These are phyloP conservation scores for Pinus albicaulis DNA, from an alignment of 75 land plant genomes.

Conservation along the genomic window DNA sequence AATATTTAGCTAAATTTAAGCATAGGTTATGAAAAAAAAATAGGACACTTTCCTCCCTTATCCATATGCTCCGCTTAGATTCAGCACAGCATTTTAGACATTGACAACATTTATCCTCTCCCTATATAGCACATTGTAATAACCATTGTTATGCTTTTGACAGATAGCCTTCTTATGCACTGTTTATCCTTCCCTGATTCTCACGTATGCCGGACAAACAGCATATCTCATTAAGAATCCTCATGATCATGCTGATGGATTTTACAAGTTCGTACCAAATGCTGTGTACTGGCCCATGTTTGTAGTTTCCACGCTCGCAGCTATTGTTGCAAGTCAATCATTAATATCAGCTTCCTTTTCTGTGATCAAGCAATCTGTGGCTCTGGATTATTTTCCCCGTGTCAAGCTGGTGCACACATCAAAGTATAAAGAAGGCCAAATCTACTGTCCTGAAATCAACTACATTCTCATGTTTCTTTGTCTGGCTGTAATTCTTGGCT, in stretches of 20 bases:
- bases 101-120: not conserved
- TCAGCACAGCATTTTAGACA: not conserved
- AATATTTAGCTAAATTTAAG: no score
- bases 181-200: conserved; percentile 60
- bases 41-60: no score
- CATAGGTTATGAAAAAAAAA: no score
- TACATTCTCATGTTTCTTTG: conserved; percentile 51
- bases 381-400: conserved; percentile 55
- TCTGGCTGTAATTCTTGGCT: conserved; percentile 28
- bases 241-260: conserved; percentile 48
- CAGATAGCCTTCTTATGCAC: conserved; percentile 59
- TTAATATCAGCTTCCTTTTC: conserved; percentile 80
- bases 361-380: conserved; percentile 62
- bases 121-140: no score
- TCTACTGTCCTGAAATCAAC: conserved; percentile 61
- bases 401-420: conserved; percentile 59
- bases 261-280: conserved; percentile 68
- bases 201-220: conserved; percentile 75
- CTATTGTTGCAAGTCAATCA: conserved; percentile 79
- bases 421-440: conserved; percentile 34
- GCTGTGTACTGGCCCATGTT: conserved; percentile 81
- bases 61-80: no score
- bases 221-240: conserved; percentile 67
- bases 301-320: conserved; percentile 60
- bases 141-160: not conserved